Base-by-base conservation (phyloP, 2,329 filamentous ascomycete species). In the Aspergillus uvarum region DNA sequence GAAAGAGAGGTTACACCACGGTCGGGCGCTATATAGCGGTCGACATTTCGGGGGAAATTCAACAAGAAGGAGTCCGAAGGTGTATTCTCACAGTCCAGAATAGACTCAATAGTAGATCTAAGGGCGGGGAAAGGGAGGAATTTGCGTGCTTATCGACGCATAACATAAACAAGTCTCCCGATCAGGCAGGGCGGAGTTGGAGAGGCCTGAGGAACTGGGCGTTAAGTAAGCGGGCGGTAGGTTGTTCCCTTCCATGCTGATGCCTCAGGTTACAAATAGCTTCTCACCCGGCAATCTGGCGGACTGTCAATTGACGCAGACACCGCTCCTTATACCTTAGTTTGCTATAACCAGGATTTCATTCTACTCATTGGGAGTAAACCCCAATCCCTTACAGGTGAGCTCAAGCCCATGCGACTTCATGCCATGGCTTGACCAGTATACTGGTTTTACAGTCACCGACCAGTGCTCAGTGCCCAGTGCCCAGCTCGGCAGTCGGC, bases 91-190 rank as follows among this genome's bases (percentile, higher is more conserved):
- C 14, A n/a, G 38, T 44, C 16, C 38, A 19, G 38, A 42, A 5
- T 16, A 19, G 38, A 44, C 24, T 31, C n/a, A 48, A 32, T 54
- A 14, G 24, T 7, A n/a, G 38, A n/a, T 44, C 38, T 8, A 19
- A 16, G 16, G 16, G 14, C 5, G 6, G 38, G 38, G 38, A 5
- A 44, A 44, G 38, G 42, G 29, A 19, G n/a, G 12, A 48, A 48
- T 32, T 11, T 16, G 16, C 16, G 5, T 21, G 44, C 47, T 19
- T 19, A 35, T 38, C 32, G 19, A 49, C 7, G 57, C 54, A 62
- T 58, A 55, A 60, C 59, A 64, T 72, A 75, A 75, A 76, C 74
- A 75, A 73, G 63, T 68, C 68, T 72, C 73, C 74, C 69, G 59
- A 74, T 72, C 60, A 59, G 72, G 74, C 68, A 72, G 67, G 51